Conservation (phyloP, 768 basidiomycete species). For the Daedaleopsis sinensis region DNA sequence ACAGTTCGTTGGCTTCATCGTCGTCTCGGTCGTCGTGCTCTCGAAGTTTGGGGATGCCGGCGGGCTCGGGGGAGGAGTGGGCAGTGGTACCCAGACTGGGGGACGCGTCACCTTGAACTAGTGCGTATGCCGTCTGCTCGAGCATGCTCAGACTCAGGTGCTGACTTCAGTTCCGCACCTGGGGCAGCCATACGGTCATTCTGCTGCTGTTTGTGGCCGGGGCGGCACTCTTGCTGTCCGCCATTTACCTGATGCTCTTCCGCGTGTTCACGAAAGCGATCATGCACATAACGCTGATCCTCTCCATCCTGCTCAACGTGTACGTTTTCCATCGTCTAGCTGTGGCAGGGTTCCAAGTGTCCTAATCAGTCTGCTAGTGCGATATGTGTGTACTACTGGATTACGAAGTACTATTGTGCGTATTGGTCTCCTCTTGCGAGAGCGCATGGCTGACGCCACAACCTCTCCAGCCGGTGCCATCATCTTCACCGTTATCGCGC, state of each 20-base stretch:
- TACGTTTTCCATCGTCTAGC: conserved; percentile 33
- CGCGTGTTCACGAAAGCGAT: conserved; percentile 73
- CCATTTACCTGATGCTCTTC: conserved; percentile 67
- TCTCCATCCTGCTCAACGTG: conserved; percentile 68
- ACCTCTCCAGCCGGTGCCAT: conserved; percentile 71
- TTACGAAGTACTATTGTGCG: conserved; percentile 70
- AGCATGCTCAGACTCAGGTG: conserved; percentile 5
- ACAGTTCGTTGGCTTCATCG: conserved; percentile 70
- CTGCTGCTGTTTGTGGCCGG: conserved; percentile 77
- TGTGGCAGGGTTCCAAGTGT: too few relatives aligned
- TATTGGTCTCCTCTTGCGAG: conserved; percentile 4
- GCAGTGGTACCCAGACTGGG: conserved; percentile 48
- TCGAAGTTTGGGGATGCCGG: conserved; percentile 61
- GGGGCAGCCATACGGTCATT: conserved; percentile 66
- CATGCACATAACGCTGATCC: conserved; percentile 75
- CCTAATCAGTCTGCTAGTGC: conserved; percentile 45
- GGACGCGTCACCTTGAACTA: conserved; percentile 65
- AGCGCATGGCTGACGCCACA: neutral
- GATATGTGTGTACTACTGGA: conserved; percentile 77
- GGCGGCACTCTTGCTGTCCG: conserved; percentile 66
- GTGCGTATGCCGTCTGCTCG: conserved; percentile 40
- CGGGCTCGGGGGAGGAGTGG: conserved; percentile 76
- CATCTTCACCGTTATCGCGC: conserved; percentile 79
- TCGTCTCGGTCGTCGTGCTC: conserved; percentile 66
- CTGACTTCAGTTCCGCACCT: neutral